A percentile compares a stretch with the other conserved stretches of the same genome.
Evolutionary conservation across 1,139 yeast genomes (phyloP).

Genomic region (Scheffersomyces illinoinensis): DNA sequence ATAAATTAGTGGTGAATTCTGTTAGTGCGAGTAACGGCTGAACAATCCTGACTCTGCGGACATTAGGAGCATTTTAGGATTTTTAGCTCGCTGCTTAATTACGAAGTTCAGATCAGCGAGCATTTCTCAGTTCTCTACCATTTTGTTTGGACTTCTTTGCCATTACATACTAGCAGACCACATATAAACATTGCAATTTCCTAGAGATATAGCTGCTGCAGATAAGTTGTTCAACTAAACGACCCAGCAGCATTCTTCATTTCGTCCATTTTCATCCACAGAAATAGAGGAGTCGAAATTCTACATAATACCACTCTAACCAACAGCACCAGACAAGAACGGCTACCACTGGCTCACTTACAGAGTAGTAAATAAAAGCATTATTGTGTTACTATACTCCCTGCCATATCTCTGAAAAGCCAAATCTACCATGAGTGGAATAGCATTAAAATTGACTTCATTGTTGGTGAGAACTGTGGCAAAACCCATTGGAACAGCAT

Average conservation of each 20-base stretch:
- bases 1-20: no score
- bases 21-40: background rate
- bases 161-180: background rate
- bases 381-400: background rate
- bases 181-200: background rate
- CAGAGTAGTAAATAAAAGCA: background rate
- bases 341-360: background rate
- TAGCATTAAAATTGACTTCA: slow-evolving; percentile 76
- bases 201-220: background rate
- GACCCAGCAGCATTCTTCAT: background rate
- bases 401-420: background rate
- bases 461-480: slow-evolving; percentile 76
- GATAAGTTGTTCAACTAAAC: background rate
- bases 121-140: background rate
- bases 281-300: background rate
- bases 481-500: slow-evolving; percentile 73
- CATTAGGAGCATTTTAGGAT: no score
- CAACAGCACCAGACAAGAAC: background rate
- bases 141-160: background rate
- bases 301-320: background rate
- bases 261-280: background rate
- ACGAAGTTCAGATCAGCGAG: background rate
- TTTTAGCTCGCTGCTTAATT: background rate
- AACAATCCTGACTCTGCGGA: background rate
- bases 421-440: slow-evolving; percentile 39